phyloP scores from a whole-genome alignment of 1,139 yeast species.

The Geotrichum siamense region DNA sequence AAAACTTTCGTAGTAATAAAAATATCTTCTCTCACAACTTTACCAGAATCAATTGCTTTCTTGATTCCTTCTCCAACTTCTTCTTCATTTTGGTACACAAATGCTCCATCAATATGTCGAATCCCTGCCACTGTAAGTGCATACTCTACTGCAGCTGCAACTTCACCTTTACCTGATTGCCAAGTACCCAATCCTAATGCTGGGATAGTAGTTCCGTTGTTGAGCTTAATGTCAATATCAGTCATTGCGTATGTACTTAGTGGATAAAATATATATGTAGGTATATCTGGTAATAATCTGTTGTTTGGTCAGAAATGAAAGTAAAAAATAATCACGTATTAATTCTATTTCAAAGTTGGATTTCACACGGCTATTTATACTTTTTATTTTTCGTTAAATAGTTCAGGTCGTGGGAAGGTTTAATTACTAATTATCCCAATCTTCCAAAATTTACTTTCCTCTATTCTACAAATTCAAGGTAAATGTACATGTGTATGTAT shows the following conservation, averaged over 20 bases:
- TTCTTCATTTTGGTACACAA: slow-evolving; percentile 57
- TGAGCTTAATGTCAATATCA: slow-evolving; percentile 36
- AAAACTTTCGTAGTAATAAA: slow-evolving; percentile 78
- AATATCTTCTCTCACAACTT: slow-evolving; percentile 60
- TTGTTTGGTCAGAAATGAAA: not conserved
- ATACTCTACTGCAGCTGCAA: slow-evolving; percentile 50
- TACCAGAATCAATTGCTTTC: slow-evolving; percentile 54
- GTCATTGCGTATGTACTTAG: slow-evolving; percentile 19
- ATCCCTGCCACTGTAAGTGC: slow-evolving; percentile 62
- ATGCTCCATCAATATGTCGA: slow-evolving; percentile 75
- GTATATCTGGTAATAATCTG: too few species aligned
- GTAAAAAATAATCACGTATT: not conserved
- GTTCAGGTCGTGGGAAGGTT: too few species aligned
- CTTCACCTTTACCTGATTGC: slow-evolving; percentile 54
- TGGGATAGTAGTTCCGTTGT: slow-evolving; percentile 61
- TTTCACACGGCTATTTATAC: too few species aligned
- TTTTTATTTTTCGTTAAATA: too few species aligned
- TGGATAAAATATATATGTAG: too few species aligned
- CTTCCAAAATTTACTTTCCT: too few species aligned
- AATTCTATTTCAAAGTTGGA: too few species aligned
- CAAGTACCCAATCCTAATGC: slow-evolving; percentile 76
- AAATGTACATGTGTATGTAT: too few species aligned
- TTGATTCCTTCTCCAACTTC: slow-evolving; percentile 50
- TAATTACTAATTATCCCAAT: too few species aligned
- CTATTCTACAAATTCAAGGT: too few species aligned